phyloP scores from a whole-genome alignment of 2,329 filamentous ascomycete species.

The Stachybotrys elegans region DNA sequence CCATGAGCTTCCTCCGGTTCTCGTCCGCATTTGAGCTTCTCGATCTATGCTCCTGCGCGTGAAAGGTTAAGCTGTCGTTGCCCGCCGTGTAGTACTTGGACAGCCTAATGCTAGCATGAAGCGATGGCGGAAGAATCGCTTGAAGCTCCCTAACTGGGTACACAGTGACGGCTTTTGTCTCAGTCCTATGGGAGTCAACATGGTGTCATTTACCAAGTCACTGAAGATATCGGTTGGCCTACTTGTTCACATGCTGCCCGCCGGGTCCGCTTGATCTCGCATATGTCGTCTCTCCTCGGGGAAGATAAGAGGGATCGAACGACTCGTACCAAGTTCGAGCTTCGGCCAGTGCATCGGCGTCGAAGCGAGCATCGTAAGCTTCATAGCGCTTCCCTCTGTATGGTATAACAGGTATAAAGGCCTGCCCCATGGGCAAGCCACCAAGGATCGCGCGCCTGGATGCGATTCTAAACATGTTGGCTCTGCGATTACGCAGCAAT shows the following conservation, averaged over 20 bases:
- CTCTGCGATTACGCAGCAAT: too few species aligned
- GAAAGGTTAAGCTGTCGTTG: slow-evolving; percentile 48
- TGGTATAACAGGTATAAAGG: too few species aligned
- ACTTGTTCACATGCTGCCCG: slow-evolving; percentile 61
- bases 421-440: too few species aligned
- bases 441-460: too few species aligned
- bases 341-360: slow-evolving; percentile 43
- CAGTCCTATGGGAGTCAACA: too few species aligned
- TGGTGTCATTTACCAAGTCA: too few species aligned
- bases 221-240: too few species aligned
- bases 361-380: slow-evolving; percentile 44
- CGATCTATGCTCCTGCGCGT: slow-evolving; percentile 50
- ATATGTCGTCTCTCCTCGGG: slow-evolving; percentile 47
- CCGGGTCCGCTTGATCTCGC: slow-evolving; percentile 57
- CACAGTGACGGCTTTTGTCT: slow-evolving; percentile 52
- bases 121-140: slow-evolving; percentile 37
- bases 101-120: slow-evolving; percentile 40
- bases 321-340: slow-evolving; percentile 46
- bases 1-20: slow-evolving; percentile 43
- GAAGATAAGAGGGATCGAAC: slow-evolving; percentile 38
- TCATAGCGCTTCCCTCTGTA: slow-evolving; percentile 34
- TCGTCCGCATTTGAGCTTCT: slow-evolving; percentile 47
- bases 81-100: slow-evolving; percentile 50
- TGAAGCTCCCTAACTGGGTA: slow-evolving; percentile 45
- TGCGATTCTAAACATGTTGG: too few species aligned